Base-by-base conservation (phyloP, 495 filamentous ascomycete genomes). In the Xylaria curta region DNA sequence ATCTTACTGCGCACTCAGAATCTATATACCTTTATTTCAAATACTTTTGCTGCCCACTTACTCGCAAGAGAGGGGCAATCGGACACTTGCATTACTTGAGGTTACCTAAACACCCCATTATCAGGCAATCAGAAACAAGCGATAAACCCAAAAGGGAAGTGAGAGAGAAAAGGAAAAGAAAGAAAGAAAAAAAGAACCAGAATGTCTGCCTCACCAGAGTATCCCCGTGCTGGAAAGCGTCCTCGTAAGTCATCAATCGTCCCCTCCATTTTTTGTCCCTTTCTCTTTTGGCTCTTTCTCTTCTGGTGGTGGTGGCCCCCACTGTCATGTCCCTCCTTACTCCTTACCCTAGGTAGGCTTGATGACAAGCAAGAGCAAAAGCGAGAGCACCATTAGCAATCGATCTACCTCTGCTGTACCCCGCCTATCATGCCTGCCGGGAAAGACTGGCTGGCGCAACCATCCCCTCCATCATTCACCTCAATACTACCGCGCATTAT, bases 171-270 rank as follows among this genome's bases (percentile, higher is more conserved):
- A 10, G 31, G 10, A 42, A 28, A 42, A 58, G 5, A 44, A 42
- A 42, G 38, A 13, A 12, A 40, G 26, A 8, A 68, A 19, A 44
- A 15, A 68, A 8, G 31, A 26, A 28, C 12, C 49, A 59, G 53
- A 42, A 71, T 71, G 69, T 71, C 69, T 60, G 62, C 69, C 2
- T 71, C 74, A 26, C 42, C 74, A 68, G 72, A 73, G 28, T 74
- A 76, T 63, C 70, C 63, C 51, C 77, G 77, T 46, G 64, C 75
- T 71, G 77, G 76, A 46, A 79, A 79, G 56, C 75, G 77, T 40
- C 77, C 77, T 65, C 77, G 77, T 79, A 74, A 79, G 77, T 78
- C 40, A 9, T 60, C 12, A 42, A 24, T 42, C 9, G 3, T 24
- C 38, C 2, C 8, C n/a, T 38, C 36, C 38, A 2, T 51, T 10